Evolutionary conservation across 192 early-diverging fungal genomes (phyloP).

Genomic region (Phlyctochytrium arcticum): DNA sequence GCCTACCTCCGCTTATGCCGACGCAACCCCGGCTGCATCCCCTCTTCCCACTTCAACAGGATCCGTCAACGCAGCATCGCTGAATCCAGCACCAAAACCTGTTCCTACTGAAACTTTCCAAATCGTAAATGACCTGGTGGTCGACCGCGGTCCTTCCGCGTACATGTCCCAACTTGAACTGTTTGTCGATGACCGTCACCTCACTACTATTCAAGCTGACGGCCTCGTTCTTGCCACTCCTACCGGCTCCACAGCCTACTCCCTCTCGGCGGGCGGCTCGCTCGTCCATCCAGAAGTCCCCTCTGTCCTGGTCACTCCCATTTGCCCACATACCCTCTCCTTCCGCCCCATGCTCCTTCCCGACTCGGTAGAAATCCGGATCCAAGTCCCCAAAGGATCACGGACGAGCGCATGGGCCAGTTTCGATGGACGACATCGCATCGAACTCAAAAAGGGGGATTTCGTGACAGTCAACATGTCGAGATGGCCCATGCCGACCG

Average conservation of each 20-base stretch:
- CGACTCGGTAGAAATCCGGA: conserved; percentile 85
- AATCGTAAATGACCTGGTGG: conserved; percentile 28
- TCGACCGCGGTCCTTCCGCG: conserved; percentile 35
- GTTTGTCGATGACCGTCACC: conserved; percentile 80
- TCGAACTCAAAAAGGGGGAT: conserved; percentile 85
- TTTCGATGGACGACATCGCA: conserved; percentile 89
- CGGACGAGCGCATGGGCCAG: conserved; percentile 85
- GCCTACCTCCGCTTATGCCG: too few relatives aligned
- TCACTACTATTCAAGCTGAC: conserved; percentile 96
- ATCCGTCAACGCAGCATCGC: too few relatives aligned
- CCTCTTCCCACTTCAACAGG: too few relatives aligned
- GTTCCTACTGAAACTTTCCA: background rate
- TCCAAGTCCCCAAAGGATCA: conserved; percentile 78
- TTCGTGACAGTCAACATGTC: conserved; percentile 84
- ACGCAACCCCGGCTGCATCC: too few relatives aligned
- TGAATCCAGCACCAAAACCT: background rate
- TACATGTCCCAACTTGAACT: conserved; percentile 48
- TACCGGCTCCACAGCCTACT: conserved; percentile 67
- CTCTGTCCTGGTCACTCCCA: conserved; percentile 62
- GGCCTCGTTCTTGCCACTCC: conserved; percentile 92
- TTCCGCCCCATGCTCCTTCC: conserved; percentile 95
- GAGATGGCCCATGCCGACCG: conserved; percentile 85
- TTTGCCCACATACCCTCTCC: conserved; percentile 46
- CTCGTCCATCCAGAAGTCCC: conserved; percentile 92
- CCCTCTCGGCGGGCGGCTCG: conserved; percentile 86